Evolutionary conservation across 257 asterid genomes (phyloP).

Genomic region (Cruciata laevipes): DNA sequence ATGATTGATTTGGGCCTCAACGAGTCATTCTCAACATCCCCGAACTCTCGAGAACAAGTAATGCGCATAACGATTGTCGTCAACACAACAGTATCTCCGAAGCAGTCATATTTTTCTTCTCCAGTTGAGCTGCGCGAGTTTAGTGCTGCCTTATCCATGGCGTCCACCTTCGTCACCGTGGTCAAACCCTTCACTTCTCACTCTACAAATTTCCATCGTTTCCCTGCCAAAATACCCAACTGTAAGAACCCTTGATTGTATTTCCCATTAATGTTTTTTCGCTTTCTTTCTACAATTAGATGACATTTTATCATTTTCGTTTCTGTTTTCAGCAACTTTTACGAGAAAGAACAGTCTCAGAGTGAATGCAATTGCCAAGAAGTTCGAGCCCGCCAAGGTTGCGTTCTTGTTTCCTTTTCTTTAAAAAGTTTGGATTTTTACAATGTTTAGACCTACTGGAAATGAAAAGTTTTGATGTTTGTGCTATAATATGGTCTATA

Average conservation of each 20-base stretch:
- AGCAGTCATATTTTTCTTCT: background rate
- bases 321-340: constrained; percentile 29
- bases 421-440: background rate
- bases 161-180: constrained; percentile 44
- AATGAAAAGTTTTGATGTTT: background rate
- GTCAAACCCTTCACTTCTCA: constrained; percentile 42
- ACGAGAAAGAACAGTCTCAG: constrained; percentile 33
- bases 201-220: constrained; percentile 27
- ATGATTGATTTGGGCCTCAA: background rate
- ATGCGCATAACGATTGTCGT: background rate
- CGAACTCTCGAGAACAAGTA: constrained; percentile 14
- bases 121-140: background rate
- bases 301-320: background rate
- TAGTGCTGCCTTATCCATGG: constrained; percentile 62
- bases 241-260: constrained; percentile 20
- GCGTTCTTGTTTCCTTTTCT: background rate
- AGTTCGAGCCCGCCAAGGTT: constrained; percentile 78
- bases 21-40: background rate
- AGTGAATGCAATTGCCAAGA: constrained; percentile 56
- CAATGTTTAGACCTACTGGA: background rate
- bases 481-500: constrained; percentile 6
- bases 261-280: background rate
- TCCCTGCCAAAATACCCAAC: constrained; percentile 23
- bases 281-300: background rate
- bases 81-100: background rate